Evolutionary conservation across 2,329 filamentous ascomycete genomes (phyloP).

Genomic region (Penicillium sp.): DNA sequence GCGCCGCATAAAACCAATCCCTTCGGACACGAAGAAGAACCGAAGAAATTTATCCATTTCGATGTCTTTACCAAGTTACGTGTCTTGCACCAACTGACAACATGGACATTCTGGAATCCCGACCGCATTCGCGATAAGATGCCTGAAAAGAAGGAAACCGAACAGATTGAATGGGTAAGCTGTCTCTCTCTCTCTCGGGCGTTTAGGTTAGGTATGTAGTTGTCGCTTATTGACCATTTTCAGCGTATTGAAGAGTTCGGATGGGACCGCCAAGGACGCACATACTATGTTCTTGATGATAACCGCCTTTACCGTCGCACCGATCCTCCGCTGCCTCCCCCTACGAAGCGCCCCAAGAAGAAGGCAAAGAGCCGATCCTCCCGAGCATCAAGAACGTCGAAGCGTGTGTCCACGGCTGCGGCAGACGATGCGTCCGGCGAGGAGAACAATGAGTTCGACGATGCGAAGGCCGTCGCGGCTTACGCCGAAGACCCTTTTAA

Average conservation of each 20-base stretch:
- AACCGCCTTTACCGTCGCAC: slow-evolving; percentile 86
- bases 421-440: slow-evolving; percentile 44
- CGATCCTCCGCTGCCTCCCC: slow-evolving; percentile 62
- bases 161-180: slow-evolving; percentile 79
- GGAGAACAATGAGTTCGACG: slow-evolving; percentile 38
- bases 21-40: slow-evolving; percentile 72
- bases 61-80: slow-evolving; percentile 74
- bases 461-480: slow-evolving; percentile 33
- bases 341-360: slow-evolving; percentile 53
- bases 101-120: slow-evolving; percentile 83
- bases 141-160: slow-evolving; percentile 72
- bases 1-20: slow-evolving; percentile 70
- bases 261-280: slow-evolving; percentile 81
- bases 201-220: neutral
- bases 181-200: neutral
- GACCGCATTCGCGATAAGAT: slow-evolving; percentile 84
- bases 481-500: slow-evolving; percentile 61
- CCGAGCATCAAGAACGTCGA: slow-evolving; percentile 64
- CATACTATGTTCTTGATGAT: slow-evolving; percentile 89
- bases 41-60: slow-evolving; percentile 72
- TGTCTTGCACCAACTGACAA: slow-evolving; percentile 81
- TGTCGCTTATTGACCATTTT: slow-evolving; percentile 13
- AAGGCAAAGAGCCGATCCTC: slow-evolving; percentile 64
- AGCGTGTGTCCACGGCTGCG: slow-evolving; percentile 53
- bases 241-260: slow-evolving; percentile 55